phyloP scores from a whole-genome alignment of 805 yeast genomes.

The Candida ovalis region DNA sequence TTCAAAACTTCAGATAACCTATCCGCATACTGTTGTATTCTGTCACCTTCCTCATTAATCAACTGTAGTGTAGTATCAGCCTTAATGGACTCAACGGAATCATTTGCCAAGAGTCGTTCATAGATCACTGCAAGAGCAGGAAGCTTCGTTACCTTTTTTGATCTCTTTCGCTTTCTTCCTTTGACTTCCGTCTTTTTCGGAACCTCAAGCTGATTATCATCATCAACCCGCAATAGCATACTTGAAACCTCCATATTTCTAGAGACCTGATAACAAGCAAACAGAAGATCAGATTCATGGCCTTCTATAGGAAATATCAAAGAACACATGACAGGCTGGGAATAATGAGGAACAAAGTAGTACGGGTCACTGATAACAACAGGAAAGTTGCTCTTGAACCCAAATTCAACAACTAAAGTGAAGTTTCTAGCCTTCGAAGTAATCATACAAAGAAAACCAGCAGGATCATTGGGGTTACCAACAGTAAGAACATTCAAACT shows the following conservation, averaged over 20 bases:
- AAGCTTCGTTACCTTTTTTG: neutral
- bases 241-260: conserved; percentile 21
- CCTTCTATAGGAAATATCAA: neutral
- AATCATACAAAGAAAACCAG: conserved; percentile 24
- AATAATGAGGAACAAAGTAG: conserved; percentile 20
- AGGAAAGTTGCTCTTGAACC: conserved; percentile 9
- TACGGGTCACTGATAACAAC: conserved; percentile 22
- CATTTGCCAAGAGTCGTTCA: neutral
- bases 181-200: neutral
- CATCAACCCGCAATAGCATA: conserved; percentile 2
- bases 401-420: conserved; percentile 30
- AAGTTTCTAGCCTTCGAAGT: conserved; percentile 28
- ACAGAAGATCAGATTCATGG: neutral
- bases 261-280: conserved; percentile 14
- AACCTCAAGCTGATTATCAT: neutral
- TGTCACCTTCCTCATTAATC: conserved; percentile 10
- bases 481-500: conserved; percentile 31
- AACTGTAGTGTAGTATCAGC: neutral
- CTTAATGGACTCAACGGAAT: neutral
- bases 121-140: neutral
- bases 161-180: neutral
- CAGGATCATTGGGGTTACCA: conserved; percentile 1
- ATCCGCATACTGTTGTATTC: conserved; percentile 26
- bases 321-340: neutral
- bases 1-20: conserved; percentile 15